These are phyloP conservation scores for Melocanna baccifera DNA, from an alignment of 176 grass and related monocot genomes.

Conservation along the genomic window DNA sequence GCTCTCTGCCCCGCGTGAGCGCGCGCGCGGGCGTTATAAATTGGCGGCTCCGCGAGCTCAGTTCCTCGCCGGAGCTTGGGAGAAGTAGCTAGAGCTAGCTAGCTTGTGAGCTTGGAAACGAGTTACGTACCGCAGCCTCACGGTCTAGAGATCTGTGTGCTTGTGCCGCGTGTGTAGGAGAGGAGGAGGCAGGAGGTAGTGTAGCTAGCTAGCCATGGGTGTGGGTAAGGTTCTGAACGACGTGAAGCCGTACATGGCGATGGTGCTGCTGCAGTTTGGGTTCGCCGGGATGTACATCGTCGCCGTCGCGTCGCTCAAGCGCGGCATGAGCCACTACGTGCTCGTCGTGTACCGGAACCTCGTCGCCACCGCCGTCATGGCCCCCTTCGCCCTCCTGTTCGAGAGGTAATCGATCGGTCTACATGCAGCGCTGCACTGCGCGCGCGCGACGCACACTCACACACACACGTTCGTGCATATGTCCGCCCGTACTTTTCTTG, in stretches of 20 bases:
- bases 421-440: too few relatives aligned
- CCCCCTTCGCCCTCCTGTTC: slow-evolving; percentile 63
- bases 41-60: not conserved
- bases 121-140: not conserved
- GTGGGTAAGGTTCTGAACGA: slow-evolving; percentile 50
- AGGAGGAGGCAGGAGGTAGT: too few relatives aligned
- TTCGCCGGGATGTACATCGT: slow-evolving; percentile 89
- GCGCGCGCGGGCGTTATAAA: slow-evolving; percentile 16
- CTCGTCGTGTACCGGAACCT: slow-evolving; percentile 89
- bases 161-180: not conserved
- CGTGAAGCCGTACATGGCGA: slow-evolving; percentile 70
- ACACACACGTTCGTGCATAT: too few relatives aligned
- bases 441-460: too few relatives aligned
- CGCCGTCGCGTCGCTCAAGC: slow-evolving; percentile 79
- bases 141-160: not conserved
- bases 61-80: not conserved
- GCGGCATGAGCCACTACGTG: slow-evolving; percentile 97
- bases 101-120: not conserved
- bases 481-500: too few relatives aligned
- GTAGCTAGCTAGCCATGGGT: slow-evolving; percentile 27
- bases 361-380: slow-evolving; percentile 49
- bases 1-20: not conserved
- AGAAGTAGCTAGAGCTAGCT: not conserved
- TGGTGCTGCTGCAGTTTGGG: slow-evolving; percentile 80
- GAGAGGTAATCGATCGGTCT: slow-evolving; percentile 46